Conservation (phyloP, 75 land plant genomes). For the Selaginella moellendorffii region DNA sequence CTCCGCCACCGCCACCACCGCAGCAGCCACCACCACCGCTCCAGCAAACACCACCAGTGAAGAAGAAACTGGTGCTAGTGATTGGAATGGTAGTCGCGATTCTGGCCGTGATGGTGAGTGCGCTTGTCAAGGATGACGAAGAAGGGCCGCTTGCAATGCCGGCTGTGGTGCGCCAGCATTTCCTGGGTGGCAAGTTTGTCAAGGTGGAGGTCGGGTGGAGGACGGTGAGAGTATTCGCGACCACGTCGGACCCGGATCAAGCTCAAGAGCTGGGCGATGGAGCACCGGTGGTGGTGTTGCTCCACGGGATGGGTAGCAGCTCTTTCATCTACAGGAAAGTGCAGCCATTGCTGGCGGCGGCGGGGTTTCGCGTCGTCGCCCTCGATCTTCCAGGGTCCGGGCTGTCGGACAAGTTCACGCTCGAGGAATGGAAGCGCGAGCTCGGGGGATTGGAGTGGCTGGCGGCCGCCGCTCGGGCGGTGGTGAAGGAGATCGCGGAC, state of each 20-base stretch:
- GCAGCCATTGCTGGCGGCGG: constrained; percentile 19
- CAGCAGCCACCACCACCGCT: too few relatives aligned
- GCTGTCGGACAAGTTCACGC: constrained; percentile 42
- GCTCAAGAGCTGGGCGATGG: constrained; percentile 15
- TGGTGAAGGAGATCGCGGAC: constrained; percentile 47
- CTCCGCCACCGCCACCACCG: too few relatives aligned
- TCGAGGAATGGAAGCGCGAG: constrained; percentile 13
- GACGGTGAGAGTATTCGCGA: constrained; percentile 38
- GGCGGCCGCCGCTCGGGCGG: constrained; percentile 28
- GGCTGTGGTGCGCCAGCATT: constrained; percentile 41
- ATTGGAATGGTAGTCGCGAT: too few relatives aligned
- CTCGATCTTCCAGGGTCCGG: constrained; percentile 77
- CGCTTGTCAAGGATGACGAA: too few relatives aligned
- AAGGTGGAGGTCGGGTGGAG: constrained; percentile 36
- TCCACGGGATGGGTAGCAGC: constrained; percentile 65
- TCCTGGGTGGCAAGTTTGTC: constrained; percentile 37
- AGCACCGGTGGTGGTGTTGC: constrained; percentile 37
- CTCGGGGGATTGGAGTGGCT: constrained; percentile 7
- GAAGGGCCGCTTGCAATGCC: constrained; percentile 34
- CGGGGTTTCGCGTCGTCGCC: constrained; percentile 42
- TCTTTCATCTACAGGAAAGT: constrained; percentile 50
- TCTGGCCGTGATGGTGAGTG: too few relatives aligned
- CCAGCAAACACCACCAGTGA: too few relatives aligned
- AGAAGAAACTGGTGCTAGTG: too few relatives aligned
- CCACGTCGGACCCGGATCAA: constrained; percentile 8